Percentiles rank a stretch among this genome's conserved stretches.
Evolutionary conservation across 75 land plant genomes (phyloP).

Genomic region (Isoetes taiwanensis): DNA sequence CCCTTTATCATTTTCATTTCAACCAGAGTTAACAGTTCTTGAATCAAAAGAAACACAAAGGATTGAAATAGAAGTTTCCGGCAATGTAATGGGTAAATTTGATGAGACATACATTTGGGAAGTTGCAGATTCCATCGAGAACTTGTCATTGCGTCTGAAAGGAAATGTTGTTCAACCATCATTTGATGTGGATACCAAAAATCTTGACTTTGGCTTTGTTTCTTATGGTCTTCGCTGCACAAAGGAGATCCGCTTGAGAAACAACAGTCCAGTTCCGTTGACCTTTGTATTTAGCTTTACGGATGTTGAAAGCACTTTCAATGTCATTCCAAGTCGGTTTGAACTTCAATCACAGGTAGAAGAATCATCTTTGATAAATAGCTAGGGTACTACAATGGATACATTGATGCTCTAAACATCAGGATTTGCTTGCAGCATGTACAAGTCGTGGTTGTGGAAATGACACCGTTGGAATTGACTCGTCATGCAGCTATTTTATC

Average conservation of each 20-base stretch:
- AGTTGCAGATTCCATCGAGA: conserved; percentile 14
- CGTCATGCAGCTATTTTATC: conserved; percentile 9
- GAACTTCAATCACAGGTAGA: neutral
- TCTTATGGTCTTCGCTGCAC: conserved; percentile 10
- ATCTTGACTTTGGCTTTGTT: conserved; percentile 17
- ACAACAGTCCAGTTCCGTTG: conserved; percentile 12
- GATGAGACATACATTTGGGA: conserved; percentile 20
- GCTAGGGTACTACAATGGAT: neutral
- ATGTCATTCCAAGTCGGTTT: neutral
- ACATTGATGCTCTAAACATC: neutral
- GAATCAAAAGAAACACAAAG: neutral
- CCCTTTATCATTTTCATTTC: conserved; percentile 7
- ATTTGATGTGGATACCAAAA: conserved; percentile 9
- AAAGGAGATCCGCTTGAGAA: conserved; percentile 5
- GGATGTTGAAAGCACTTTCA: neutral
- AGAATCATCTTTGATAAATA: neutral
- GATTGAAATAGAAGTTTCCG: conserved; percentile 8
- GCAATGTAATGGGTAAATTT: conserved; percentile 10
- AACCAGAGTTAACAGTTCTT: conserved; percentile 7
- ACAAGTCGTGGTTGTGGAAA: conserved; percentile 5
- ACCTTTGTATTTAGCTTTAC: conserved; percentile 11
- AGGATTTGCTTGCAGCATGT: conserved; percentile 6
- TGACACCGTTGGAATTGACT: conserved; percentile 9
- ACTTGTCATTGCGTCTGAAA: conserved; percentile 8
- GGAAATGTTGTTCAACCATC: conserved; percentile 11